These are phyloP conservation scores for Myxozyma nipponensis DNA, from an alignment of 805 yeast genomes.

Conservation along the genomic window DNA sequence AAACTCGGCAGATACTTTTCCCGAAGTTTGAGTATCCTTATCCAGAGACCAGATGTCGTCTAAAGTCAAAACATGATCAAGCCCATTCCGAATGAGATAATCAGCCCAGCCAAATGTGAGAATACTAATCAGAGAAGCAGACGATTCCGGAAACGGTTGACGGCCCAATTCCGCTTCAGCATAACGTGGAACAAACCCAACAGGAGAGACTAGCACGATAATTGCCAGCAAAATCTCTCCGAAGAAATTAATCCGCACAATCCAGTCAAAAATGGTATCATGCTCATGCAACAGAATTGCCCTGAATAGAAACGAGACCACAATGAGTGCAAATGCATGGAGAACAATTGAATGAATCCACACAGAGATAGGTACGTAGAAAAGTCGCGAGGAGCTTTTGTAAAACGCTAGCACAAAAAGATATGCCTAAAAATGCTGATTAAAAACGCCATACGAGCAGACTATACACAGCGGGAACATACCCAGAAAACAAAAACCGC, in stretches of 20 bases:
- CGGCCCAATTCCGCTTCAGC: slow-evolving; percentile 41
- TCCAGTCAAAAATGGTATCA: not conserved
- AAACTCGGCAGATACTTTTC: slow-evolving; percentile 58
- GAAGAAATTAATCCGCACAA: not conserved
- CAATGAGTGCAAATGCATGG: not conserved
- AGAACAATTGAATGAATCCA: not conserved
- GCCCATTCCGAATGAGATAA: slow-evolving; percentile 63
- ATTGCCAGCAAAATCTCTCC: slow-evolving; percentile 14
- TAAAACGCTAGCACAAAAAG: not conserved
- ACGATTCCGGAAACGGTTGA: slow-evolving; percentile 72
- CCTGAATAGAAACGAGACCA: not conserved
- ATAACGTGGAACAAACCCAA: slow-evolving; percentile 14
- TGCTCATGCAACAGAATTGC: not conserved
- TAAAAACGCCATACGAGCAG: not conserved
- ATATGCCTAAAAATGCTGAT: not conserved
- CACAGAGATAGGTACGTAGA: not conserved
- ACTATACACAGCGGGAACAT: not conserved
- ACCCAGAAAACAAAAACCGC: not conserved
- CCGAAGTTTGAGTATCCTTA: slow-evolving; percentile 73
- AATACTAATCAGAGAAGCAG: slow-evolving; percentile 55
- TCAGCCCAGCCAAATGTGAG: slow-evolving; percentile 75
- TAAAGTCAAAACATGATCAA: slow-evolving; percentile 48
- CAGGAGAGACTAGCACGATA: slow-evolving; percentile 30
- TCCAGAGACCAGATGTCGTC: slow-evolving; percentile 81
- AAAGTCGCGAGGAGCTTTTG: not conserved